These are phyloP conservation scores for Phytophthora citrophthora DNA, from an alignment of 352 stramenopile genomes.

Conservation along the genomic window DNA sequence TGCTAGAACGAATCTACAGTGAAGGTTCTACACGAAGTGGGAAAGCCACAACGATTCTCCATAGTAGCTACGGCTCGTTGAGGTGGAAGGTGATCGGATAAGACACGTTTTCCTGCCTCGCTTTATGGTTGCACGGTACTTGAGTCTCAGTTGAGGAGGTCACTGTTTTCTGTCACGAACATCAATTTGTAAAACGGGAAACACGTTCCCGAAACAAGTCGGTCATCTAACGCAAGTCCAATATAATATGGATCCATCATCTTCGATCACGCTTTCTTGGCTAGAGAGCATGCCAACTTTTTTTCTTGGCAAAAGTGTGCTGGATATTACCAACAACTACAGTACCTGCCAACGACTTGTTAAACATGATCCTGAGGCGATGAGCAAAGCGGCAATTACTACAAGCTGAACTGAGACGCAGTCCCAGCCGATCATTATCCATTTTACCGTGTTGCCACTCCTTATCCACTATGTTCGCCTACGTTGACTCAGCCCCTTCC, in stretches of 20 bases:
- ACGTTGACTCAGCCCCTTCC: constrained; percentile 20
- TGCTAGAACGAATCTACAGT: no score
- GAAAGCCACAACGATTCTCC: no score
- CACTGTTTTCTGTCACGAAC: no score
- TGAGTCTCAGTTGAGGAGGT: no score
- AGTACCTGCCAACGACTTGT: background rate
- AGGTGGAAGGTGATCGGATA: no score
- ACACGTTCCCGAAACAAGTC: no score
- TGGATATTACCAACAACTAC: constrained; percentile 1
- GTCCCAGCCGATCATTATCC: background rate
- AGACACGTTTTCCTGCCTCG: no score
- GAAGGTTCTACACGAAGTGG: no score
- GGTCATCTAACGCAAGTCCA: background rate
- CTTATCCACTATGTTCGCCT: constrained; percentile 8
- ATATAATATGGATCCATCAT: constrained; percentile 9
- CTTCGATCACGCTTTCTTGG: background rate
- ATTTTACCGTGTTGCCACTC: background rate
- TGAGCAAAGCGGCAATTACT: background rate
- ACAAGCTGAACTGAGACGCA: background rate
- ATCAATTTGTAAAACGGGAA: no score
- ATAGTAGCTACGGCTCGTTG: no score
- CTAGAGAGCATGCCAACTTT: background rate
- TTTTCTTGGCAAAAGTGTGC: background rate
- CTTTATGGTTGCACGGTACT: no score
- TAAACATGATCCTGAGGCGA: constrained; percentile 3